Evolutionary conservation across 176 grass and related monocot genomes (phyloP).

Genomic region (Cenchrus fungigraminus): DNA sequence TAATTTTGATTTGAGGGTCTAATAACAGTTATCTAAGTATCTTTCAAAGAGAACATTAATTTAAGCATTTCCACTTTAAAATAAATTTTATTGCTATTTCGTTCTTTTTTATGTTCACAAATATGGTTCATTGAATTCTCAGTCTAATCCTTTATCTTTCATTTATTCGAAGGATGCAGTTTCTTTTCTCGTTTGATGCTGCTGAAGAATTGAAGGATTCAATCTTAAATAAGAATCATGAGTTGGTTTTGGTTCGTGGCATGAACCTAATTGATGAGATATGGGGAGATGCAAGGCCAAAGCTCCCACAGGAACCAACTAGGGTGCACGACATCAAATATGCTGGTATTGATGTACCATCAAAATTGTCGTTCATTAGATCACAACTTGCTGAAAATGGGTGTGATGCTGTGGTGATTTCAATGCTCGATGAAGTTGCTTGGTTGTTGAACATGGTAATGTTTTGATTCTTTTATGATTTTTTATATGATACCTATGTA

Average conservation of each 20-base stretch:
- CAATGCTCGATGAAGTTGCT: slow-evolving; percentile 98
- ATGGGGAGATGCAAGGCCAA: slow-evolving; percentile 78
- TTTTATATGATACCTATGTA: slow-evolving; percentile 8
- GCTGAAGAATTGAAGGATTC: slow-evolving; percentile 85
- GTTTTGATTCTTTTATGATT: slow-evolving; percentile 15
- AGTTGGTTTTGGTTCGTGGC: slow-evolving; percentile 73
- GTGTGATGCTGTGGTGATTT: slow-evolving; percentile 73
- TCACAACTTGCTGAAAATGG: slow-evolving; percentile 75
- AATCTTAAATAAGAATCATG: slow-evolving; percentile 81
- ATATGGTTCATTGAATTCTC: slow-evolving; percentile 13
- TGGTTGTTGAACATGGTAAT: slow-evolving; percentile 98
- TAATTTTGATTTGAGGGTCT: neutral
- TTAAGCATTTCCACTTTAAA: neutral
- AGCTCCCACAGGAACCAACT: slow-evolving; percentile 56
- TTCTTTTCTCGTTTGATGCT: slow-evolving; percentile 95
- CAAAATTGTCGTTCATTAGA: slow-evolving; percentile 82
- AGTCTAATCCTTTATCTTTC: slow-evolving; percentile 47
- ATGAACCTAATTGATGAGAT: slow-evolving; percentile 91
- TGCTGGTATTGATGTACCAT: slow-evolving; percentile 82
- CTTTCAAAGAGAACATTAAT: neutral
- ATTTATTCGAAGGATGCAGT: slow-evolving; percentile 90
- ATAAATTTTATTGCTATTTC: neutral
- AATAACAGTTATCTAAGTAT: slow-evolving; percentile 1
- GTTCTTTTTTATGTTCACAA: neutral
- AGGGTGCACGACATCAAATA: slow-evolving; percentile 92